These are phyloP conservation scores for Chlamydomonas urium DNA, from an alignment of 139 green algal genomes.

Conservation along the genomic window DNA sequence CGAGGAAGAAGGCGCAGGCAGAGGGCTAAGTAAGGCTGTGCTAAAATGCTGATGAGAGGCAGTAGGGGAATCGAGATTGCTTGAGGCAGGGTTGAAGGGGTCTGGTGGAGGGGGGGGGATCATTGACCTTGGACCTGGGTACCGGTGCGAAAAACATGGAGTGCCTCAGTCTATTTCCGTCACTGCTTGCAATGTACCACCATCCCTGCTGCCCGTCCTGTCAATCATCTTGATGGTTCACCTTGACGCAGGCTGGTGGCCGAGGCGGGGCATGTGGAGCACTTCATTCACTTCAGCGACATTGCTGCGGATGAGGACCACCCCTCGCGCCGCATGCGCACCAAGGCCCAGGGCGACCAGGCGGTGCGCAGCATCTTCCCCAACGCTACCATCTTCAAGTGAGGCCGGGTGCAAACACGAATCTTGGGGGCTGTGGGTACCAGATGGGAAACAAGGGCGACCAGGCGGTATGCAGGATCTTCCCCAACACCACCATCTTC, in stretches of 20 bases:
- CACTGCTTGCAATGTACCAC: background rate
- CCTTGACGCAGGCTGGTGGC: background rate
- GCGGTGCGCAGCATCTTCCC: conserved; percentile 34
- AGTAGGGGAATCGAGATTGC: no score
- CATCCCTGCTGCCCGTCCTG: background rate
- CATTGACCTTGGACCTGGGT: no score
- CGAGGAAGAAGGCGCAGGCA: no score
- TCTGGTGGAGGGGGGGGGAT: no score
- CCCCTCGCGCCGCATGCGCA: conserved; percentile 61
- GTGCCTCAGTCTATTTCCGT: background rate
- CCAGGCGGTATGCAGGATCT: conserved; percentile 44
- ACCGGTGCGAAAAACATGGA: no score
- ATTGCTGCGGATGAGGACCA: conserved; percentile 64
- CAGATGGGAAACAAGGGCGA: no score
- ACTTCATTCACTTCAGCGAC: conserved; percentile 73
- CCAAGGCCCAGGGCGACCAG: conserved; percentile 64
- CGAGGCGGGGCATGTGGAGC: conserved; percentile 49
- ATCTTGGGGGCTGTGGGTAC: no score
- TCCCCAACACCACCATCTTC: conserved; percentile 64
- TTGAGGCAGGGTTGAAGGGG: no score
- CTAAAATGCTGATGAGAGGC: no score
- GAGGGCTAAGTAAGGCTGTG: no score
- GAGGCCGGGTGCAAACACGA: no score
- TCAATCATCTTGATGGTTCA: background rate
- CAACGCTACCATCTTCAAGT: conserved; percentile 40